These are phyloP conservation scores for Azolla pinnata DNA, from an alignment of 75 land plant genomes.

Conservation along the genomic window DNA sequence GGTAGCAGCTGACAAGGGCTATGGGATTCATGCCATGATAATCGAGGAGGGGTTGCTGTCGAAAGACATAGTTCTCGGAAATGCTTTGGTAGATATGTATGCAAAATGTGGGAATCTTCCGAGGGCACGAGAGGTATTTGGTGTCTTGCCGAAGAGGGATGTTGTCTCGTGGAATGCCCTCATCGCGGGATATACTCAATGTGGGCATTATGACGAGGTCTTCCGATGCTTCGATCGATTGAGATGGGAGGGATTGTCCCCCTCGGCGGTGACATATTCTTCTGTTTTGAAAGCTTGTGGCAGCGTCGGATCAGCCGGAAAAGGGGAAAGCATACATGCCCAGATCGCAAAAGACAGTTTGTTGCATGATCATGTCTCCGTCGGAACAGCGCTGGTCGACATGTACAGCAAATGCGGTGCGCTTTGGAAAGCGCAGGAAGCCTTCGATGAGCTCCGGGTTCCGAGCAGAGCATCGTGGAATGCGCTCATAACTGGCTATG, in stretches of 20 bases:
- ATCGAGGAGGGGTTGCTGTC: conserved; percentile 9
- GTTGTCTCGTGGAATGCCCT: conserved; percentile 37
- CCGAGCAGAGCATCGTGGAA: background rate
- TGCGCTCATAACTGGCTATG: conserved; percentile 1
- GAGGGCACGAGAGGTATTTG: conserved; percentile 16
- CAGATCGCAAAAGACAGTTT: background rate
- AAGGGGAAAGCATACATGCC: background rate
- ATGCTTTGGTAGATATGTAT: conserved; percentile 20
- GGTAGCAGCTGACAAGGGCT: conserved; percentile 4
- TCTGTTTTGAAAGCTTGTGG: conserved; percentile 16
- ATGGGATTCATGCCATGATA: conserved; percentile 12
- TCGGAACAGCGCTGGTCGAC: conserved; percentile 4
- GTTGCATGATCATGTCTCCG: background rate
- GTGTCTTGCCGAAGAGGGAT: conserved; percentile 16
- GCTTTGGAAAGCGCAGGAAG: conserved; percentile 4
- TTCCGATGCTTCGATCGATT: conserved; percentile 10
- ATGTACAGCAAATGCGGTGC: background rate
- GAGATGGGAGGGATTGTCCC: conserved; percentile 12
- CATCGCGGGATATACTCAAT: conserved; percentile 22
- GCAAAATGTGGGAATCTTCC: conserved; percentile 12
- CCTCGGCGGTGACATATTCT: conserved; percentile 16
- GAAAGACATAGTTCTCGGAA: background rate
- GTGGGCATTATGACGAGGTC: conserved; percentile 9
- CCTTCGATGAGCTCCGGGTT: conserved; percentile 3
- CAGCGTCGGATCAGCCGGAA: background rate